phyloP scores from a whole-genome alignment of 768 basidiomycete genomes.

The Tremella mesenterica region DNA sequence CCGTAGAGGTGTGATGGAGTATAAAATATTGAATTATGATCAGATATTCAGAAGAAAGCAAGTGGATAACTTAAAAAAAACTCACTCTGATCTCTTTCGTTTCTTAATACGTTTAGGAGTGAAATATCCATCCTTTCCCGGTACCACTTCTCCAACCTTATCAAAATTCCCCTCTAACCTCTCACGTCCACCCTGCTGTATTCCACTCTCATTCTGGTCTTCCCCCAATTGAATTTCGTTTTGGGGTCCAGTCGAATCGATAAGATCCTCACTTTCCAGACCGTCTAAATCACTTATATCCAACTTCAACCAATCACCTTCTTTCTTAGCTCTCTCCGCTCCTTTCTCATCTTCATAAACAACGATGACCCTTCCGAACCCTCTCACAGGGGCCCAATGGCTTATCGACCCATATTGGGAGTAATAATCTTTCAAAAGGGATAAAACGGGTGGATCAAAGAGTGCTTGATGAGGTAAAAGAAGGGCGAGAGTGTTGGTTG shows the following conservation, averaged over 20 bases:
- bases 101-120: conserved; percentile 1
- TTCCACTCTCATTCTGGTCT: not conserved
- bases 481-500: conserved; percentile 77
- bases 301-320: conserved; percentile 49
- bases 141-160: too few relatives aligned
- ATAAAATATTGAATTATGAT: not conserved
- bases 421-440: conserved; percentile 65
- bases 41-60: not conserved
- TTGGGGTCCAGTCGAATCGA: not conserved
- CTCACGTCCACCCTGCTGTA: too few relatives aligned
- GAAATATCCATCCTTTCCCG: conserved; percentile 15
- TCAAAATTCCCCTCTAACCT: conserved; percentile 43
- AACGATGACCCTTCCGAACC: conserved; percentile 71
- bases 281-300: conserved; percentile 27
- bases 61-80: too few relatives aligned
- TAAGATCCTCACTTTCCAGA: not conserved
- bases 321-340: conserved; percentile 52
- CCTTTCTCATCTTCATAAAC: conserved; percentile 53
- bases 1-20: not conserved
- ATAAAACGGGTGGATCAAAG: conserved; percentile 63
- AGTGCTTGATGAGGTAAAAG: conserved; percentile 67
- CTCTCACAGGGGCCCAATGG: conserved; percentile 78
- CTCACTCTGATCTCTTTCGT: too few relatives aligned
- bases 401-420: conserved; percentile 68
- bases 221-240: too few relatives aligned